phyloP scores from a whole-genome alignment of 73 alveolate genomes.

The Uronychia binucleata region DNA sequence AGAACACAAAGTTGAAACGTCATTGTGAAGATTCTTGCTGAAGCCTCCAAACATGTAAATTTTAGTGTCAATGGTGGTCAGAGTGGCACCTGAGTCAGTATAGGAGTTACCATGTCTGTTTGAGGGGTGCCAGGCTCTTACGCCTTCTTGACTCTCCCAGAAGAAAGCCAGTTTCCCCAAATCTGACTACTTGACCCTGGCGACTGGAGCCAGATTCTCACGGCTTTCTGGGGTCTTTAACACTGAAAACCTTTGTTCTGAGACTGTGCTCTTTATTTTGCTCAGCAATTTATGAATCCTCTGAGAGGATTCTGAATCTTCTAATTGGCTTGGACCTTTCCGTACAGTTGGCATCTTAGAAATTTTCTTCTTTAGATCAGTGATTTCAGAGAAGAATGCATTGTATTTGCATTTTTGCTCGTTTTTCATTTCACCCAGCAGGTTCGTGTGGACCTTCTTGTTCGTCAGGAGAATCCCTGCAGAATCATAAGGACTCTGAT shows the following conservation, averaged over 20 bases:
- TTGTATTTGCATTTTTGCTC: neutral
- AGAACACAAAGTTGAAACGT: neutral
- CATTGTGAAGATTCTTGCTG: neutral
- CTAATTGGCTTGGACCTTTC: neutral
- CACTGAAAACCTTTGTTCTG: neutral
- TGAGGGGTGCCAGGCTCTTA: neutral
- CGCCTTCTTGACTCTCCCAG: neutral
- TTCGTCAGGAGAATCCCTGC: neutral
- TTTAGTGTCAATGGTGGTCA: neutral
- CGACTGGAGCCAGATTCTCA: neutral
- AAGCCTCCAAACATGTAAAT: conserved; percentile 2
- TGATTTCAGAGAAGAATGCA: neutral
- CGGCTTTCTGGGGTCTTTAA: neutral
- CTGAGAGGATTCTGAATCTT: neutral
- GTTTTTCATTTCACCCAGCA: neutral
- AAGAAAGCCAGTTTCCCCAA: neutral
- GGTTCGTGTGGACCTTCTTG: neutral
- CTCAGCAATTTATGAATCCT: neutral
- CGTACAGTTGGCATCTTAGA: neutral
- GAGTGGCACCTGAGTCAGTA: neutral
- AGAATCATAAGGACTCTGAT: conserved; percentile 5
- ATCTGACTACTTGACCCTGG: neutral
- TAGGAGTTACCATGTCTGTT: neutral
- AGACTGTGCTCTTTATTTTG: neutral
- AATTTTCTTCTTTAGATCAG: neutral